Evolutionary conservation across 2,329 filamentous ascomycete species (phyloP).

Genomic region (Nothophaeocryptopus gaeumannii): DNA sequence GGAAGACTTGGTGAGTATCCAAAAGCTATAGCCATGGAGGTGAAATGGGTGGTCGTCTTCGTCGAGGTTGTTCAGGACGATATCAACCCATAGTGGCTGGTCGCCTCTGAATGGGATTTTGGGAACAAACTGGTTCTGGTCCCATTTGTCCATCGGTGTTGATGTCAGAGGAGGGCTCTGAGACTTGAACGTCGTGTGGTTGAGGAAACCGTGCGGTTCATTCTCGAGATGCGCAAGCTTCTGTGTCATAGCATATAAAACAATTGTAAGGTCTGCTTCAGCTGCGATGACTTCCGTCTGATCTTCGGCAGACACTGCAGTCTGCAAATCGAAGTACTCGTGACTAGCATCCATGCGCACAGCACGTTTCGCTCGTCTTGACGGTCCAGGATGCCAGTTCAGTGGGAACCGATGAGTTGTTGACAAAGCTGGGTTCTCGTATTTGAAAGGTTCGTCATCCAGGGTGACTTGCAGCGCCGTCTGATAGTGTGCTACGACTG

Average conservation of each 20-base stretch:
- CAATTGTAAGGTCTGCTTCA: conserved; percentile 40
- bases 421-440: conserved; percentile 44
- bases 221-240: conserved; percentile 45
- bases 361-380: not conserved
- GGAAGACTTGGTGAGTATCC: conserved; percentile 27
- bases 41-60: conserved; percentile 52
- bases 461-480: conserved; percentile 12
- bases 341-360: not conserved
- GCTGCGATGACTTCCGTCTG: conserved; percentile 27
- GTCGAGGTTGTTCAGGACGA: conserved; percentile 52
- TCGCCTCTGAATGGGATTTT: conserved; percentile 24
- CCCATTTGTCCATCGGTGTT: conserved; percentile 40
- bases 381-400: conserved; percentile 3
- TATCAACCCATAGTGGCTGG: conserved; percentile 43
- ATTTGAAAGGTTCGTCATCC: conserved; percentile 42
- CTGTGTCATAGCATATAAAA: conserved; percentile 48
- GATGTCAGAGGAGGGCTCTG: conserved; percentile 36
- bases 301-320: conserved; percentile 10
- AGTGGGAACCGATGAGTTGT: conserved; percentile 38
- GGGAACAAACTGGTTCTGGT: conserved; percentile 43
- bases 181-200: conserved; percentile 46
- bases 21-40: conserved; percentile 36
- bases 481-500: not conserved
- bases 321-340: conserved; percentile 16
- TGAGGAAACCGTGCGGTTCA: conserved; percentile 48